Evolutionary conservation across 306 rosid species (phyloP).

Genomic region (Malus fusca): DNA sequence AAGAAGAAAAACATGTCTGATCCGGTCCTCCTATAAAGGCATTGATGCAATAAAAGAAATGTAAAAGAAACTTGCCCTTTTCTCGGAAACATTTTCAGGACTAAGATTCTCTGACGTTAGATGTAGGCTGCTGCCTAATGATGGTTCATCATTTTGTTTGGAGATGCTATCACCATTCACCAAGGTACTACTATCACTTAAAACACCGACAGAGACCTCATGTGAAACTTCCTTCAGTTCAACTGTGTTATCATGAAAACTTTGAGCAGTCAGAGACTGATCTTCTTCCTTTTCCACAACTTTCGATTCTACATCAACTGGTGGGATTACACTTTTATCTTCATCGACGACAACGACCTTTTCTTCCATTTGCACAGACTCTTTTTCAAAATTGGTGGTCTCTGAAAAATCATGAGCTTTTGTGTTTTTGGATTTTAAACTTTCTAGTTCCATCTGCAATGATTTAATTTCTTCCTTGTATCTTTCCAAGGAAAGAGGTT

Average conservation of each 20-base stretch:
- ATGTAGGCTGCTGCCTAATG: constrained; percentile 30
- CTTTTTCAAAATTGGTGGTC: constrained; percentile 34
- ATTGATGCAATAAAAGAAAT: constrained; percentile 5
- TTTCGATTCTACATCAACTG: constrained; percentile 29
- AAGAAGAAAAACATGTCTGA: neutral
- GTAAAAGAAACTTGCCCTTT: constrained; percentile 42
- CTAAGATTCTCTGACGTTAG: constrained; percentile 29
- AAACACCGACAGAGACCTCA: constrained; percentile 21
- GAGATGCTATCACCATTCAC: constrained; percentile 33
- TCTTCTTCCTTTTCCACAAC: constrained; percentile 31
- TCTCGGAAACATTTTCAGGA: constrained; percentile 49
- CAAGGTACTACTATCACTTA: constrained; percentile 20
- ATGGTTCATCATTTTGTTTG: constrained; percentile 32
- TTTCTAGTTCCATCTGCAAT: constrained; percentile 66
- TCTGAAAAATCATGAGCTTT: constrained; percentile 33
- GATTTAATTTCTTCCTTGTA: constrained; percentile 78
- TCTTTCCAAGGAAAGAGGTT: constrained; percentile 43
- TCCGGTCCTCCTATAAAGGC: neutral
- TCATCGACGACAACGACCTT: constrained; percentile 66
- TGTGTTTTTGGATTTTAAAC: constrained; percentile 37
- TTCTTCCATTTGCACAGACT: constrained; percentile 39
- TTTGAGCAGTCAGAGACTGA: constrained; percentile 30
- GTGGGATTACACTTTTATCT: constrained; percentile 43
- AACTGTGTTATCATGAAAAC: constrained; percentile 29
- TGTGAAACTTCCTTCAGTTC: constrained; percentile 37